phyloP scores from a whole-genome alignment of 768 basidiomycete genomes.

The Daedaleopsis sinensis region DNA sequence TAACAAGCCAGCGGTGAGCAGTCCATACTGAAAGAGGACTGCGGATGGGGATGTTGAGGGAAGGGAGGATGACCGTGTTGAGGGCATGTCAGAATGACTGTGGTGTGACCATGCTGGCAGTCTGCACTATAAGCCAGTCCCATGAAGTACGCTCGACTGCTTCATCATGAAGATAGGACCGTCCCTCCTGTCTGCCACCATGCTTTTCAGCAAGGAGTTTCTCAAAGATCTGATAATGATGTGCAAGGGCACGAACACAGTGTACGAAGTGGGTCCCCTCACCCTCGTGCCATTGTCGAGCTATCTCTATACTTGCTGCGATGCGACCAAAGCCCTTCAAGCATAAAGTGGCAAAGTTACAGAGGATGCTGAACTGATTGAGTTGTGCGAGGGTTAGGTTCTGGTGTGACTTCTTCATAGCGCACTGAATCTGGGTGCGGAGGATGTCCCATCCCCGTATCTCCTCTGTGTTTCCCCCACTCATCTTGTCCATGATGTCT shows the following conservation, averaged over 20 bases:
- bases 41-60: not conserved
- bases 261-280: constrained; percentile 34
- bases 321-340: constrained; percentile 35
- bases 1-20: constrained; percentile 14
- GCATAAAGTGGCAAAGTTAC: constrained; percentile 30
- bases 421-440: too few species aligned
- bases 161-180: not conserved
- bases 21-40: constrained; percentile 7
- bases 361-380: not conserved
- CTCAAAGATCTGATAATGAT: too few species aligned
- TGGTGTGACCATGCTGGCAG: not conserved
- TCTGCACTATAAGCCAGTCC: not conserved
- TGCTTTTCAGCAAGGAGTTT: too few species aligned
- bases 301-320: constrained; percentile 37
- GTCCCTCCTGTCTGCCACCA: too few species aligned
- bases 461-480: too few species aligned
- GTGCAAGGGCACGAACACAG: too few species aligned
- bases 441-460: too few species aligned
- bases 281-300: constrained; percentile 41
- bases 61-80: constrained; percentile 1
- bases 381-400: too few species aligned
- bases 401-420: too few species aligned
- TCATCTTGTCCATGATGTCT: too few species aligned
- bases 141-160: not conserved
- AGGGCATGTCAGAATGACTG: not conserved